Percentiles rank a stretch among this genome's conserved stretches.
phyloP scores from a whole-genome alignment of 2,329 filamentous ascomycete genomes.

The Pseudophaeomoniella oleicola region DNA sequence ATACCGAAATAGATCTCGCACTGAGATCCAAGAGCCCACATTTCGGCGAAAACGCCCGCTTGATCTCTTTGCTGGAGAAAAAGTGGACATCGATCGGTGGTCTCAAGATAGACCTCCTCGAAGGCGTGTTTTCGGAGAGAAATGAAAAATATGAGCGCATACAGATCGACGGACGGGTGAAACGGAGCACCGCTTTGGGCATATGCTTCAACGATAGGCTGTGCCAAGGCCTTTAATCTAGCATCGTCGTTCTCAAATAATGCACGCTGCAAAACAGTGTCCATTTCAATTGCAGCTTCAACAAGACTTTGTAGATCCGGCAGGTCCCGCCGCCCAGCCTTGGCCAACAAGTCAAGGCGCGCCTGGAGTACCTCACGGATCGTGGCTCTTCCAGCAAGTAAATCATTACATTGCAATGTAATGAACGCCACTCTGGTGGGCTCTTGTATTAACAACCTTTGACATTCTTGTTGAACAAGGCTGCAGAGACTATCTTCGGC shows the following conservation, averaged over 20 bases:
- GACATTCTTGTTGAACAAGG: not conserved
- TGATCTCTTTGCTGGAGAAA: constrained; percentile 41
- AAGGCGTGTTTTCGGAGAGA: constrained; percentile 34
- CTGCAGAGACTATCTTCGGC: not conserved
- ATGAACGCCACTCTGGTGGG: not conserved
- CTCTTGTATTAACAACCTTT: not conserved
- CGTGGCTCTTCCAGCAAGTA: not conserved
- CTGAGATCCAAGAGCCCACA: constrained; percentile 40
- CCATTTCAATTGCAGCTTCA: not conserved
- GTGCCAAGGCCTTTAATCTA: constrained; percentile 15
- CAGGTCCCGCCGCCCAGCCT: not conserved
- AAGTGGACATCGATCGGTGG: constrained; percentile 39
- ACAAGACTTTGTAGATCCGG: not conserved
- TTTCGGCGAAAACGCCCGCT: constrained; percentile 41
- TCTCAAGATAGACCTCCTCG: constrained; percentile 41
- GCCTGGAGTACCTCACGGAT: not conserved
- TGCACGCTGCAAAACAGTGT: not conserved
- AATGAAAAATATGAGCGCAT: constrained; percentile 37
- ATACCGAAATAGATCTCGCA: constrained; percentile 42
- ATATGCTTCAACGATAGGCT: constrained; percentile 3
- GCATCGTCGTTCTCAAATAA: not conserved
- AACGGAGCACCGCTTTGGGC: constrained; percentile 7
- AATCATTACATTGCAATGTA: not conserved
- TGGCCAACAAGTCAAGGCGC: not conserved
- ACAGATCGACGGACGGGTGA: constrained; percentile 29